These are phyloP conservation scores for Phytophthora ohioensis DNA, from an alignment of 352 stramenopile genomes.

Conservation along the genomic window DNA sequence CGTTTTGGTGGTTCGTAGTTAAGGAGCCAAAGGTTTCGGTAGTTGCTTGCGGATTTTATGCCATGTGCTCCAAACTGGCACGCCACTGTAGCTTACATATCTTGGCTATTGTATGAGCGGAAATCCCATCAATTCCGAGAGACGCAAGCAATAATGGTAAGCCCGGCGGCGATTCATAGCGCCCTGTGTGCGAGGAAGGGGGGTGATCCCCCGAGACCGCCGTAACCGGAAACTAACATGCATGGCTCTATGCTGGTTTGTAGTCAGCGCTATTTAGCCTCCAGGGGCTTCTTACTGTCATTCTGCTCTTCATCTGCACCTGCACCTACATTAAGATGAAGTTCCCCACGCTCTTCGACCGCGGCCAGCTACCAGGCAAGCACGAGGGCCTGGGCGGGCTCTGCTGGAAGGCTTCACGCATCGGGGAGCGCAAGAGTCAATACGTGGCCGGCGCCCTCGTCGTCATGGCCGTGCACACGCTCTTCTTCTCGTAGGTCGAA, in stretches of 20 bases:
- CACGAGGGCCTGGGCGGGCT: constrained; percentile 90
- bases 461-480: constrained; percentile 91
- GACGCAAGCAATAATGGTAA: constrained; percentile 27
- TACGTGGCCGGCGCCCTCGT: constrained; percentile 88
- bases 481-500: constrained; percentile 84
- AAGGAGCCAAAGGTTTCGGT: constrained; percentile 11
- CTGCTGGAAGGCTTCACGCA: constrained; percentile 93
- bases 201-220: neutral
- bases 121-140: neutral
- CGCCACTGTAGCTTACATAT: neutral
- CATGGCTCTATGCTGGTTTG: constrained; percentile 17
- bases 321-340: constrained; percentile 97
- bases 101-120: constrained; percentile 9
- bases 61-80: neutral
- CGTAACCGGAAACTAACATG: constrained; percentile 17
- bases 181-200: neutral
- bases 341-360: constrained; percentile 96
- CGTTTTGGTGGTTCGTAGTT: constrained; percentile 28
- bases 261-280: constrained; percentile 98
- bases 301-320: constrained; percentile 98
- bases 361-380: constrained; percentile 78
- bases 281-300: constrained; percentile 95
- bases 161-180: neutral
- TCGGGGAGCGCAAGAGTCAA: constrained; percentile 93
- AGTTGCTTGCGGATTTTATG: constrained; percentile 24